Conservation (phyloP, 768 basidiomycete species). For the Neoboletus magnificus region DNA sequence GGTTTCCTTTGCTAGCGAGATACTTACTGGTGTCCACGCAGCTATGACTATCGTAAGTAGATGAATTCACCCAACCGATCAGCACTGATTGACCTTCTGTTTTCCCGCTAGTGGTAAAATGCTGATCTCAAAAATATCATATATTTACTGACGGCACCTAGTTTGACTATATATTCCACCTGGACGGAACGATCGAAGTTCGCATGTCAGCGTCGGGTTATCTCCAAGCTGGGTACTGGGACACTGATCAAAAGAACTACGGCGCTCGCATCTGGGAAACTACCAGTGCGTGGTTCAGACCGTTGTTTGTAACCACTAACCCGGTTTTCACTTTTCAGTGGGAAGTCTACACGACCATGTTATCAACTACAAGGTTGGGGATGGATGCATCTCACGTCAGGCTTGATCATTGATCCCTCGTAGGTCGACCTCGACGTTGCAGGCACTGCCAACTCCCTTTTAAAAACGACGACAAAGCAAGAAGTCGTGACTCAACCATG, state of each 20-base stretch:
- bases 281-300: conserved; percentile 40
- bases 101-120: conserved; percentile 30
- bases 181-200: conserved; percentile 70
- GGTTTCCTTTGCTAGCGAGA: not conserved
- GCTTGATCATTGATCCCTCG: conserved; percentile 1
- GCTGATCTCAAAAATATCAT: not conserved
- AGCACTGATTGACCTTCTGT: not conserved
- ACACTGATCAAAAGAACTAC: conserved; percentile 45
- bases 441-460: conserved; percentile 55
- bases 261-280: conserved; percentile 54
- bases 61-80: not conserved
- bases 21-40: conserved; percentile 19
- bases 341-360: conserved; percentile 68
- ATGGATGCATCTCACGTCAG: not conserved
- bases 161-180: conserved; percentile 66
- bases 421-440: conserved; percentile 64
- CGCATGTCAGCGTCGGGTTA: conserved; percentile 66
- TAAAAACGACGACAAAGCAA: conserved; percentile 47
- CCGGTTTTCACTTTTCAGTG: conserved; percentile 35
- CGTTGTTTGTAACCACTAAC: not conserved
- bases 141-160: conserved; percentile 18
- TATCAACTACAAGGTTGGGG: conserved; percentile 54
- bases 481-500: conserved; percentile 52
- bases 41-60: conserved; percentile 53
- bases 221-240: conserved; percentile 62